Base-by-base conservation (phyloP, 2,329 filamentous ascomycete genomes). In the Uncinocarpus reesii region DNA sequence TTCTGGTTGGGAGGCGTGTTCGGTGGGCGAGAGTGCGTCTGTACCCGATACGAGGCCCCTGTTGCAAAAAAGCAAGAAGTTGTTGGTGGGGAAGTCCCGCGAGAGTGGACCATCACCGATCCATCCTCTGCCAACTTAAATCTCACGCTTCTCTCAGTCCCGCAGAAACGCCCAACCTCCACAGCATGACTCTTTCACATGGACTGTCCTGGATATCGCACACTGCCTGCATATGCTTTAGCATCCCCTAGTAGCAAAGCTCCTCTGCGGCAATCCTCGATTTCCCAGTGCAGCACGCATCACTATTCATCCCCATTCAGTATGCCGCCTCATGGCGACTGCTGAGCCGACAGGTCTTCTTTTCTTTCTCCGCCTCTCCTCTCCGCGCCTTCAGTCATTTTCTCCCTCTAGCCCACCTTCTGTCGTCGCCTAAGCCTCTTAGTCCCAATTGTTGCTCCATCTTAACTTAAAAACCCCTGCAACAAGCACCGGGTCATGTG, bases 401-500 rank as follows among this genome's bases (percentile, higher is more conserved):
- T 13, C 16, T n/a, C n/a, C n/a, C 24, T 36, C 28, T 45, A 38
- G 34, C 21, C 18, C 43, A 20, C 7, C 34, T 8, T 32, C 24
- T 16, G 21, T 29, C 43, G 15, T 38, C 35, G 43, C 24, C 43
- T 46, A 46, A 29, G 7, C 11, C 5, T n/a, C 15, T 46, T 46
- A 46, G 43, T 38, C 43, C 35, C 32, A 28, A 46, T 29, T 38
- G 34, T 38, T 38, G n/a, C 43, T 46, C 43, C 42, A 35, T 44
- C 29, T 29, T 29, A 44, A 34, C 42, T 35, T 31, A 34, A 35
- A n/a, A 35, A 35, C 31, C 42, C 42, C 34, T 46, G 43, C 34
- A 23, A 38, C 34, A 24, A 29, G 35, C 41, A 46, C 21, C 31
- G 43, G 43, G 43, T 46, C 43, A 46, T 46, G 43, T 46, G 43